Base-by-base conservation (phyloP, 1,284 basidiomycete species). In the Gymnopus androsaceus region DNA sequence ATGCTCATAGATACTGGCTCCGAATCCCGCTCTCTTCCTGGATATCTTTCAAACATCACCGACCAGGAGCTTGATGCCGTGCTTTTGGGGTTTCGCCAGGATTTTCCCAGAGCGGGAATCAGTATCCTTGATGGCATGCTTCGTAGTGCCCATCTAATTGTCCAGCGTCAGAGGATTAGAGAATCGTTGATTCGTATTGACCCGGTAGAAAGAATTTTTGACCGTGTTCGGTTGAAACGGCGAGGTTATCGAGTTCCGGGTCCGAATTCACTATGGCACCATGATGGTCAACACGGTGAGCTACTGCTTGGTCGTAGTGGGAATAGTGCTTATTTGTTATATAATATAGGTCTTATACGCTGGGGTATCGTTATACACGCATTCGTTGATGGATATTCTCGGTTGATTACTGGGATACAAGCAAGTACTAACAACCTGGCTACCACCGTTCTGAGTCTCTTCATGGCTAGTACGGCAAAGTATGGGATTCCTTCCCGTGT, bases 201-300 rank as follows among this genome's bases (percentile, higher is more conserved):
- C 58, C 66, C 67, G 14, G 61, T 67, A 1, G 61, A 51, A 3
- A 34, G n/a, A n/a, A n/a, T n/a, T n/a, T n/a, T n/a, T n/a, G n/a
- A n/a, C n/a, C n/a, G n/a, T n/a, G n/a, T n/a, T n/a, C n/a, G n/a
- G n/a, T n/a, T n/a, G n/a, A n/a, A n/a, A n/a, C n/a, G n/a, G n/a
- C n/a, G n/a, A n/a, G n/a, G n/a, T n/a, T n/a, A n/a, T n/a, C n/a
- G n/a, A n/a, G n/a, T n/a, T n/a, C n/a, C n/a, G n/a, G n/a, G 61
- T 1, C 68, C 70, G n/a, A 72, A 73, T 48, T 62, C 69, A 2
- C 60, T 75, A 0, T 69, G 66, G 67, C 66, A 69, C 57, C 67
- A 69, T 47, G 67, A 69, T 61, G 67, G 67, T 3, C 66, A 69
- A 36, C 67, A 68, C 58, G 67, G 66, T 68, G 52, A 46, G n/a